Evolutionary conservation across 2,329 filamentous ascomycete species (phyloP), one percentile per base, ranked within the genome.

Genomic region (Colletotrichum noveboracense): DNA sequence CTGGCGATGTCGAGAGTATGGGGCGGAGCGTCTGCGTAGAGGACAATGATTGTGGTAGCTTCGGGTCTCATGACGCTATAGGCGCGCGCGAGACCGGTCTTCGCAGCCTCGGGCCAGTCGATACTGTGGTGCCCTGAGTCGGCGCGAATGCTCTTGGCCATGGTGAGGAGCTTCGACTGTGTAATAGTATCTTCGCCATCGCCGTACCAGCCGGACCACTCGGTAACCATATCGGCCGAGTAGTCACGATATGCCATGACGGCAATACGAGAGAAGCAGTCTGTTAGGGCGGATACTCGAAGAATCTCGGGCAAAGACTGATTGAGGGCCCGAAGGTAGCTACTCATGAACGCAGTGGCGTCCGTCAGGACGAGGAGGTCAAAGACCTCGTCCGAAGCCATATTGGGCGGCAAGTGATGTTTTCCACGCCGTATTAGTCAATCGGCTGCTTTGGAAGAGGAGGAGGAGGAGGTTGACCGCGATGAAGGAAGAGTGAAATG

Each of bases 221-320:
- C 82, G 3, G 86, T 84, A 34, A 74, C 32, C 6, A 67, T 58
- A 16, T 80, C 79, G 14, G 77, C 73, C 10, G 65, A 75, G 78
- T 89, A 89, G 80, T 90, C 89, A 7, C 88, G 85, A 76, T 90
- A 90, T 2, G 86, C 87, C 14, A 90, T 79, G 5, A 90, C 83
- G 8, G 88, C 88, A 69, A 90, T 87, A 3, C 87, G 85, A 6
- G 86, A 83, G 78, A 91, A 90, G 77, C 86, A 87, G 67, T 83
- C 85, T 0, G 89, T 90, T 1, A 89, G 82, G 2, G 85, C 83
- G 1, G 88, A 88, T 8, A 90, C 82, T 38, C 86, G 85, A 72
- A 91, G 86, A 77, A 90, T 87, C 75, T 89, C 87, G 2, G 88
- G 88, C 8, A 91, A 82, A 2, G 88, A 88, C 14, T 79, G 80